Evolutionary conservation across 805 yeast species (phyloP).

Genomic region (Barnettozyma pratensis): DNA sequence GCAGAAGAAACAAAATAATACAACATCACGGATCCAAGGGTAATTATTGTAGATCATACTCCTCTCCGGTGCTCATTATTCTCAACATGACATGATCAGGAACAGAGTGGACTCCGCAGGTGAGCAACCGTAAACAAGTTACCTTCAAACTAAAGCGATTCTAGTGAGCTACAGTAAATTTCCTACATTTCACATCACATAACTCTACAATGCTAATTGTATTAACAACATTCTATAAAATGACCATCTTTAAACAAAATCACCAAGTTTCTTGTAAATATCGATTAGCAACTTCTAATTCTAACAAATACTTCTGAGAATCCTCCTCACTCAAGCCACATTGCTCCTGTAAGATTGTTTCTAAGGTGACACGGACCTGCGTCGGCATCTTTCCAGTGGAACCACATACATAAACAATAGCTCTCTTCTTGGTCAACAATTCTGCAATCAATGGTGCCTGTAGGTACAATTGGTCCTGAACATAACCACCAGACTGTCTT

Average conservation of each 20-base stretch:
- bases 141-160: too few species aligned
- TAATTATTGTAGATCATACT: too few species aligned
- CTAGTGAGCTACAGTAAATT: too few species aligned
- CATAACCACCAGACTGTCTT: conserved; percentile 58
- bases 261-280: conserved; percentile 92
- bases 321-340: conserved; percentile 36
- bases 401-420: conserved; percentile 79
- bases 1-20: too few species aligned
- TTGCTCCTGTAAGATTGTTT: conserved; percentile 49
- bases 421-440: conserved; percentile 48
- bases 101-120: too few species aligned
- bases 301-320: conserved; percentile 46
- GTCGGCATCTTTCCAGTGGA: conserved; percentile 93
- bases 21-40: too few species aligned
- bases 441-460: conserved; percentile 45
- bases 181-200: too few species aligned
- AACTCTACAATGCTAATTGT: background rate
- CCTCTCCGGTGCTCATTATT: too few species aligned
- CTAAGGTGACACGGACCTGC: conserved; percentile 77
- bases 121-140: too few species aligned
- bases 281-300: conserved; percentile 58
- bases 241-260: conserved; percentile 1
- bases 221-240: background rate
- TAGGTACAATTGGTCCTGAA: conserved; percentile 65
- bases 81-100: too few species aligned